Evolutionary conservation across 1,139 yeast species (phyloP).

Genomic region (Magnusiomyces tetraspermus): DNA sequence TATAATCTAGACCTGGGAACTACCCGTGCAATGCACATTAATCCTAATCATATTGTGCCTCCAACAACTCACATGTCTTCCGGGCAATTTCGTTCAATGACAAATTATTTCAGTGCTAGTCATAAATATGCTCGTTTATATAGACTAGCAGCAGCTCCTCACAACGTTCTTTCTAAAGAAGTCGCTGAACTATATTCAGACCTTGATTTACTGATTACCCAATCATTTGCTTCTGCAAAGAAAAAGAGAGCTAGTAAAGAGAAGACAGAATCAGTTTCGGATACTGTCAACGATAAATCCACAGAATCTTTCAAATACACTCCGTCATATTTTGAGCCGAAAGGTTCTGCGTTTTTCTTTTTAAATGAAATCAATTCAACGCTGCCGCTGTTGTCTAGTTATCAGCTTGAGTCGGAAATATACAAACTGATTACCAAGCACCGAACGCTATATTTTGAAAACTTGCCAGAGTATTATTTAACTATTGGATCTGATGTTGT

Average conservation of each 20-base stretch:
- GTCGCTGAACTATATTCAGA: not conserved
- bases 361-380: not conserved
- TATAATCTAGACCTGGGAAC: not conserved
- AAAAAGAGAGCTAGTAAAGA: no score
- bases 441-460: slow-evolving; percentile 7
- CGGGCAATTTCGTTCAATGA: not conserved
- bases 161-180: not conserved
- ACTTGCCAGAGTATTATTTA: slow-evolving; percentile 4
- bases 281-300: not conserved
- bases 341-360: not conserved
- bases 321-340: not conserved
- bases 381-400: not conserved
- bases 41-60: slow-evolving; percentile 10
- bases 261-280: not conserved
- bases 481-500: slow-evolving; percentile 4
- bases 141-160: not conserved
- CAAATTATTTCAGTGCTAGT: not conserved
- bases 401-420: not conserved
- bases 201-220: not conserved
- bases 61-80: not conserved
- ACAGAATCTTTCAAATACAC: not conserved
- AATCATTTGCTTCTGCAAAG: not conserved
- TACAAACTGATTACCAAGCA: slow-evolving; percentile 3
- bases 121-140: not conserved
- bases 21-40: slow-evolving; percentile 2